Percentiles rank a stretch among this genome's conserved stretches.
Evolutionary conservation across 768 basidiomycete species (phyloP).

Genomic region (Trametes sanguinea): DNA sequence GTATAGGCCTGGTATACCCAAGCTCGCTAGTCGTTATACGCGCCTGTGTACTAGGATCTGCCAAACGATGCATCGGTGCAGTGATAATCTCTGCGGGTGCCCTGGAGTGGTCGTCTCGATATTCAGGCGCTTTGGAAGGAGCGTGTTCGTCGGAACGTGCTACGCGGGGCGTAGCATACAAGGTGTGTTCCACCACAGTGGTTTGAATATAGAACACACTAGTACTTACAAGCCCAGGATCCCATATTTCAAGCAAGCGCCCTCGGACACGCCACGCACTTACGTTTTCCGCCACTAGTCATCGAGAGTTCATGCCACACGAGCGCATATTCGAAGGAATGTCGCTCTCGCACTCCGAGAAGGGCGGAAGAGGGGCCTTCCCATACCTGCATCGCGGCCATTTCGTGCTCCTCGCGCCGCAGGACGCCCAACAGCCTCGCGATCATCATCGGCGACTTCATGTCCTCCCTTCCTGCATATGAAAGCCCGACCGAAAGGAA

Average conservation of each 20-base stretch:
- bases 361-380: slow-evolving; percentile 11
- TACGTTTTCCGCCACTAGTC: too few relatives aligned
- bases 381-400: neutral
- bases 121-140: too few relatives aligned
- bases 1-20: neutral
- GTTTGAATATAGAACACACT: too few relatives aligned
- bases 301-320: neutral
- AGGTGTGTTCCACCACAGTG: too few relatives aligned
- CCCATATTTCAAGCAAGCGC: too few relatives aligned
- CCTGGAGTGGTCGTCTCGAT: neutral
- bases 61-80: neutral
- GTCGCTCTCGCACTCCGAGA: slow-evolving; percentile 12
- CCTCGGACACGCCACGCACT: too few relatives aligned
- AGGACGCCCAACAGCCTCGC: neutral
- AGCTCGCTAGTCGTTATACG: neutral
- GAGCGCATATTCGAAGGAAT: slow-evolving; percentile 3
- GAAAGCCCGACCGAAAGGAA: neutral
- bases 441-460: slow-evolving; percentile 2
- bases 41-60: slow-evolving; percentile 7
- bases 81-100: neutral
- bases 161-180: too few relatives aligned
- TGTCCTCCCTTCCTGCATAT: neutral
- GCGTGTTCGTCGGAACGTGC: too few relatives aligned
- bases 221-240: too few relatives aligned
- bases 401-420: neutral